Percentiles rank a stretch among this genome's conserved stretches.
phyloP scores from a whole-genome alignment of 192 early-diverging fungal species.

The Kappamyces sp. region DNA sequence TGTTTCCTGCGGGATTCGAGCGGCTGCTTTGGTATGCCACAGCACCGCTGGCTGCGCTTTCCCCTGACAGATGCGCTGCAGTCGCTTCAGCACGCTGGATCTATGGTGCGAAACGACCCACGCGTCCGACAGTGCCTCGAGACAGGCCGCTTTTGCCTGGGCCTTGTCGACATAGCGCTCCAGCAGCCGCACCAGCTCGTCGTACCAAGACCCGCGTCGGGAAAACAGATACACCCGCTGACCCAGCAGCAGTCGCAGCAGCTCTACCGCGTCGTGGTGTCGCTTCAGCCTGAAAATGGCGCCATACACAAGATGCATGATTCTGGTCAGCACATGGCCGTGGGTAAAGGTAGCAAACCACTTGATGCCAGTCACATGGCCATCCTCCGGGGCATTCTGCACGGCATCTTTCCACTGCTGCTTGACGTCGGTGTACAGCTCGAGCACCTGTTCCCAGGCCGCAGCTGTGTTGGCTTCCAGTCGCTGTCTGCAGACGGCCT shows the following conservation, averaged over 20 bases:
- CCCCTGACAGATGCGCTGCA: background rate
- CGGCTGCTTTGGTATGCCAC: background rate
- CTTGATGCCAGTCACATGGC: conserved; percentile 35
- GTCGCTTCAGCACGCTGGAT: conserved; percentile 13
- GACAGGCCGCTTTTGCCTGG: conserved; percentile 20
- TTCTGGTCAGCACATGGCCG: conserved; percentile 27
- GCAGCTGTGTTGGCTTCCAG: conserved; percentile 1
- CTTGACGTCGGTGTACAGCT: background rate
- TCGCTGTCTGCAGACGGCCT: background rate
- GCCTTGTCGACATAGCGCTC: conserved; percentile 1
- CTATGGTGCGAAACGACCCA: conserved; percentile 19
- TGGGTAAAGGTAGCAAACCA: conserved; percentile 30
- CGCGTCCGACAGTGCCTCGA: conserved; percentile 24
- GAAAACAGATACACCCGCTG: conserved; percentile 18
- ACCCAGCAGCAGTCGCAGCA: conserved; percentile 16
- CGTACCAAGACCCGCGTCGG: conserved; percentile 28
- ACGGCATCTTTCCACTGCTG: conserved; percentile 18
- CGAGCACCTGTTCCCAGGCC: conserved; percentile 6
- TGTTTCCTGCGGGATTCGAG: background rate
- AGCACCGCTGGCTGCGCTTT: background rate
- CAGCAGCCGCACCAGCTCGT: conserved; percentile 22
- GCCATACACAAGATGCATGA: conserved; percentile 13
- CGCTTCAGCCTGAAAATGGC: conserved; percentile 8
- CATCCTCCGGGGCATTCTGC: background rate
- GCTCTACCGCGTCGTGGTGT: conserved; percentile 1